Evolutionary conservation across 2,329 filamentous ascomycete species (phyloP), one percentile per base, ranked within the genome.

Genomic region (Penicillium sp.): DNA sequence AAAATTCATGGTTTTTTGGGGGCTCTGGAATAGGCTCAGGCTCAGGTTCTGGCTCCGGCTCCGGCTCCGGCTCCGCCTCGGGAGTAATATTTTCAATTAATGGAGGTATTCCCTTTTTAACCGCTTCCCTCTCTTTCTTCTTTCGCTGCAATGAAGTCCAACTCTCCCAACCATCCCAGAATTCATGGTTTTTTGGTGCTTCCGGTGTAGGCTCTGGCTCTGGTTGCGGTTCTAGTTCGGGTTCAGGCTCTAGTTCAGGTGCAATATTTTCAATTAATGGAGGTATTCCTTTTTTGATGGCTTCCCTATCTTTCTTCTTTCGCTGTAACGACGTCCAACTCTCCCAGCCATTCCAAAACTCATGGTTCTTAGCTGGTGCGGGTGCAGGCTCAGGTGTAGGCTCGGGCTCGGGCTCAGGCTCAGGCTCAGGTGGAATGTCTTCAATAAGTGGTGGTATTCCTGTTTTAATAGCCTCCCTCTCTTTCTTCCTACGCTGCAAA

Each of bases 391-490:
- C 40, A 12, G 53, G 47, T 21, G 53, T 59, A 46, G 60, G 35
- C 43, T 51, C 52, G 60, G 62, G 62, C 18, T 66, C 58, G 23
- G 63, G 55, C 26, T 61, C 62, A 55, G 67, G 40, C 40, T 71
- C 69, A 26, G 83, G 82, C 65, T 85, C 85, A 58, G 6, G 2
- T 16, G 14, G 12, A 4, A n/a, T 63, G 18, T 65, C 63, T 35
- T 64, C 64, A 9, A 55, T 11, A 42, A 55, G 26, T 18, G 43
- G 20, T 5, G 57, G 57, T 28, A 59, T 59, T 5, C 57, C 54
- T 7, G 23, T 54, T 16, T 20, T 28, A 21, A 43, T 45, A 4
- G 58, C 54, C 18, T 57, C 58, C 26, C 55, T 57, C 4, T 57
- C 51, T 18, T 57, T 59, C 16, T 54, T 59, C 24, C 51, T 55